Evolutionary conservation across 331 rosid species (phyloP), one percentile per base, ranked within the genome.

Genomic region (Pyracantha coccinea): DNA sequence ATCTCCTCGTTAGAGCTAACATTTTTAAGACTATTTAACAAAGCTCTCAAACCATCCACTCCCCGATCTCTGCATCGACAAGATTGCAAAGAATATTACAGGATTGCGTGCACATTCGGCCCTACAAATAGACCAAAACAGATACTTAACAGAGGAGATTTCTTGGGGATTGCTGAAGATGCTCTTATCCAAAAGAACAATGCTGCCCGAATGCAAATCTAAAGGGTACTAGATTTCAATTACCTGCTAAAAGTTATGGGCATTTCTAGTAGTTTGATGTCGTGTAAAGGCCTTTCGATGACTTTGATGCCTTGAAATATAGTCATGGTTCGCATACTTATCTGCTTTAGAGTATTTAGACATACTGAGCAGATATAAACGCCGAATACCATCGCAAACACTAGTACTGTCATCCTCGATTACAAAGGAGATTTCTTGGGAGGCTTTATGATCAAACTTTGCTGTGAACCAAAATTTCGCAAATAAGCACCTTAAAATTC

Each of bases 31-130:
- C 97, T 92, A 77, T 92, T 92, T 66, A 92, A 70, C 68, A 95
- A 95, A 86, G 83, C 97, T 95, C 82, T 95, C 99, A n/a, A 95
- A 92, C 97, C 98, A 89, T 71, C 99, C 99, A 78, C 99, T 92
- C 71, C 97, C 98, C 2, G 97, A 95, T 85, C 97, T 88, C 85
- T 92, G 99, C 92, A 89, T 90, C 31, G 98, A 92, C 76, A 95
- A 77, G 68, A 95, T 88, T 53, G 88, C 92, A 75, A 92, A 95
- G 79, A 89, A 90, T 60, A 80, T 80, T 69, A 95, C 98, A 80
- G 99, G 93, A 89, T 92, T 92, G 10, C 38, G 72, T 32, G 79
- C 85, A 85, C 99, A 92, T 80, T 90, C 96, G 20, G 83, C 89
- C 91, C 99, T 92, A 78, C n/a, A 72, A 88, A 80, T 60, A 29